Evolutionary conservation across 805 yeast genomes (phyloP).

Genomic region (Saccharomycopsis lassenensis): DNA sequence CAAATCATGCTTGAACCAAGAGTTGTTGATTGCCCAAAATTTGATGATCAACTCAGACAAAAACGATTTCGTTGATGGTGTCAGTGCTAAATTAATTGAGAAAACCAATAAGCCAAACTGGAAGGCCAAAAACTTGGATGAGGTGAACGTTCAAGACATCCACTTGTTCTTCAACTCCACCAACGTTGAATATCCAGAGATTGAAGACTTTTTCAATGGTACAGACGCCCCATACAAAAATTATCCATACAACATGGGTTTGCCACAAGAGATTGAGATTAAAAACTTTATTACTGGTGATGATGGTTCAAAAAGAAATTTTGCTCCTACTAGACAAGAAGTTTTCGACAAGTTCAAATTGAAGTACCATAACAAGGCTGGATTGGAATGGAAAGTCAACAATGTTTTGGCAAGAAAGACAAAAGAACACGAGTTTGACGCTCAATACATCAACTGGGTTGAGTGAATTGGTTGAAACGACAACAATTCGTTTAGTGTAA

Average conservation of each 20-base stretch:
- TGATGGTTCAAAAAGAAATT: slow-evolving; percentile 52
- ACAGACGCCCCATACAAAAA: slow-evolving; percentile 13
- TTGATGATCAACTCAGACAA: slow-evolving; percentile 44
- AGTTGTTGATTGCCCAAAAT: slow-evolving; percentile 66
- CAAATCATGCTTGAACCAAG: slow-evolving; percentile 57
- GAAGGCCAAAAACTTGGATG: slow-evolving; percentile 33
- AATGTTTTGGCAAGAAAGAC: slow-evolving; percentile 35
- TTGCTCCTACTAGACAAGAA: slow-evolving; percentile 58
- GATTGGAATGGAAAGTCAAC: slow-evolving; percentile 50
- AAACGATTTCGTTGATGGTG: slow-evolving; percentile 58
- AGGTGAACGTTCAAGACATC: slow-evolving; percentile 25
- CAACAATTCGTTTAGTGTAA: too few relatives aligned
- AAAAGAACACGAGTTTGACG: slow-evolving; percentile 14
- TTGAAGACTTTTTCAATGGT: slow-evolving; percentile 10
- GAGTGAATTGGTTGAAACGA: too few relatives aligned
- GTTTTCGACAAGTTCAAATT: slow-evolving; percentile 51
- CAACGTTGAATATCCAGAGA: slow-evolving; percentile 5
- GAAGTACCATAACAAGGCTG: slow-evolving; percentile 41
- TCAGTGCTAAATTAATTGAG: slow-evolving; percentile 49
- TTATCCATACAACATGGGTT: slow-evolving; percentile 62
- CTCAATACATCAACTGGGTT: slow-evolving; percentile 16
- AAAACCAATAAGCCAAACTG: slow-evolving; percentile 46
- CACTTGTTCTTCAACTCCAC: slow-evolving; percentile 19
- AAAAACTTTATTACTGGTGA: slow-evolving; percentile 58
- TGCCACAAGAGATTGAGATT: slow-evolving; percentile 64